Base-by-base conservation (phyloP, 2,329 filamentous ascomycete genomes). In the Trichoderma aggressivum region DNA sequence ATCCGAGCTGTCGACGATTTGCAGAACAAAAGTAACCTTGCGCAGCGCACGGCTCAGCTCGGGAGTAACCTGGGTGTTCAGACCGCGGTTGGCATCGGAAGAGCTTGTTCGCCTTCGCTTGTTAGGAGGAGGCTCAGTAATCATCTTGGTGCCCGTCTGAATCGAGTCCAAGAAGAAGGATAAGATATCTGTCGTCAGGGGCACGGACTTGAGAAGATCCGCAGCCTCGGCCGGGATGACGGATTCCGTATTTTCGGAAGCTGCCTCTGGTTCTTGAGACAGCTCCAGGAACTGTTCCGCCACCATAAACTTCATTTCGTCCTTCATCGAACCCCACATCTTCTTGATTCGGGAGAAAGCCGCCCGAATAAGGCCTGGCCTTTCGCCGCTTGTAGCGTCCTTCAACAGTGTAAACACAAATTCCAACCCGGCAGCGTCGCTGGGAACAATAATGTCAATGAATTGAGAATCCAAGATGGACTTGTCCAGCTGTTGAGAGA, bases 11-110 rank as follows among this genome's bases (percentile, higher is more conserved):
- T 98, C 94, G 18, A 98, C 88, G 30, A 98, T 83, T 79, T 98
- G 94, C 47, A 98, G 85, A 12, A 98, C 92, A 77, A 97, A 90
- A 0, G 94, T 97, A 69, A 95, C 88, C 75, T 91, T 92, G 75
- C 89, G 89, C 73, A 98, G 86, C 7, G 91, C 87, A 61, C 87
- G 86, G 74, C 88, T 88, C 34, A 94, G 81, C 77, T 93, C 90
- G 7, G 87, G 85, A 39, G 89, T 88, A 70, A 90, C 87, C 73
- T 90, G 88, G 16, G 87, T 84, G 43, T 87, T 86, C 68, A 89
- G 84, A 60, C 87, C 88, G 68, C 84, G 84, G 70, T 89, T 86
- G 74, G 88, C 87, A 74, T 92, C 91, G 18, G 88, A 90, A 69
- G 91, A 89, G 80, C 92, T 97, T 0, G 90, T 93, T 70, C 94